A percentile compares a stretch with the other conserved stretches of the same genome.
Conservation (phyloP, 306 rosid species). For the Cajanus cajan region DNA sequence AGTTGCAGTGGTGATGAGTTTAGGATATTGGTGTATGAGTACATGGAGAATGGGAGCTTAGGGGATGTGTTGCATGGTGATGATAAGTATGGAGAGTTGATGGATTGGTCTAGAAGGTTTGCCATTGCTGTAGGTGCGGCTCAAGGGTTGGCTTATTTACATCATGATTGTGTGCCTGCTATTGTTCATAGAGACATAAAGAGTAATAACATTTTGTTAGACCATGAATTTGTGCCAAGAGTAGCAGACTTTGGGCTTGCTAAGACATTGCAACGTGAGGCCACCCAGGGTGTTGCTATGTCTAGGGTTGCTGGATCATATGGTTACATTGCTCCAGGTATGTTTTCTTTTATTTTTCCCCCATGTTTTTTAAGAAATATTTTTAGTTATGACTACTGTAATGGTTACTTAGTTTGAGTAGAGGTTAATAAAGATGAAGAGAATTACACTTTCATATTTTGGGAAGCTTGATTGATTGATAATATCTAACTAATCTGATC, state of each 20-base stretch:
- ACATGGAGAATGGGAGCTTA: constrained; percentile 76
- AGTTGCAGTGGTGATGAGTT: constrained; percentile 62
- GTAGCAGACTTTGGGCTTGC: constrained; percentile 89
- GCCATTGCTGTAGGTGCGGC: constrained; percentile 66
- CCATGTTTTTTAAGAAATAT: neutral
- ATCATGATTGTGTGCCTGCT: constrained; percentile 70
- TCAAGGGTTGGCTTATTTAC: constrained; percentile 71
- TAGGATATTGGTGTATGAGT: constrained; percentile 67
- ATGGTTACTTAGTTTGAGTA: neutral
- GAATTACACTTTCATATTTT: neutral
- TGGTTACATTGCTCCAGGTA: constrained; percentile 91
- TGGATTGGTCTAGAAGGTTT: constrained; percentile 56
- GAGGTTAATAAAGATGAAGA: neutral
- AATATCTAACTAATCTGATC: neutral
- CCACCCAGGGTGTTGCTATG: constrained; percentile 35
- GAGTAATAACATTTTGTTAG: constrained; percentile 84
- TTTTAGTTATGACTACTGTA: too few species aligned
- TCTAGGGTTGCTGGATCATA: constrained; percentile 75
- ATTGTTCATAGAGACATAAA: constrained; percentile 84
- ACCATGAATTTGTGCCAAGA: constrained; percentile 55
- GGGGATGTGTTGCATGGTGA: constrained; percentile 64
- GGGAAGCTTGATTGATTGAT: constrained; percentile 14
- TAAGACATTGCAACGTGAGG: constrained; percentile 48
- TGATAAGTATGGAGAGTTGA: constrained; percentile 33
- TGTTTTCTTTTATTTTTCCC: neutral